Base-by-base conservation (phyloP, 768 basidiomycete genomes). In the Rhodocollybia butyracea region DNA sequence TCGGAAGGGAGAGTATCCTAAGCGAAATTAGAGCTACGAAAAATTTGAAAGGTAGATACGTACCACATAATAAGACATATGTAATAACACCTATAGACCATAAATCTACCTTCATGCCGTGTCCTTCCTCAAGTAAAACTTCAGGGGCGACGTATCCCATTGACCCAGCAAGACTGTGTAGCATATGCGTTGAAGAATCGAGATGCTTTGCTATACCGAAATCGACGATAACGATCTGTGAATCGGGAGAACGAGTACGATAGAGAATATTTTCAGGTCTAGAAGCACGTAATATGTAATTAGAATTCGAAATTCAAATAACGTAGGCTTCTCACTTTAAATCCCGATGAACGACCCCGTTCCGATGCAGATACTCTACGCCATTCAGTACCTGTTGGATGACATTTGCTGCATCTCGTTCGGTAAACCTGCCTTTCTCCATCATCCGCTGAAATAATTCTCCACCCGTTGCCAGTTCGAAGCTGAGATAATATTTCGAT, bases 231-330 rank as follows among this genome's bases (percentile, higher is more conserved):
- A 99, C 95, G 47, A 98, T 80, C 59, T 89, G 89, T n/a, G 90
- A 91, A 17, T 88, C 77, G 10, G 77, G 66, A 2, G 83, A 88
- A 60, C 77, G 84, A 4, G 89, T 91, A 38, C 91, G 84, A 67
- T 93, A 98, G 3, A 99, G 77, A 57, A 99, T 95, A 66, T 98
- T 98, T 71, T 99, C 97, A 0, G 97, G 97, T 68, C 89, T 93
- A 58, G 5, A 32, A 47, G 15, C 12, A 39, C 17, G 38, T 48
- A 22, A 26, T n/a, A 27, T 19, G n/a, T 12, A 3, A 21, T 21
- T 26, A 29, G 31, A 15, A 11, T 17, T 17, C n/a, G n/a, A n/a
- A 50, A 10, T 19, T 41, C 1, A 48, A 32, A 56, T 57, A 43
- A 36, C 42, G 42, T 6, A 13, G 22, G 3, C n/a, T n/a, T 68